These are phyloP conservation scores for Candida xiaguanensis DNA, from an alignment of 805 yeast genomes.

Conservation along the genomic window DNA sequence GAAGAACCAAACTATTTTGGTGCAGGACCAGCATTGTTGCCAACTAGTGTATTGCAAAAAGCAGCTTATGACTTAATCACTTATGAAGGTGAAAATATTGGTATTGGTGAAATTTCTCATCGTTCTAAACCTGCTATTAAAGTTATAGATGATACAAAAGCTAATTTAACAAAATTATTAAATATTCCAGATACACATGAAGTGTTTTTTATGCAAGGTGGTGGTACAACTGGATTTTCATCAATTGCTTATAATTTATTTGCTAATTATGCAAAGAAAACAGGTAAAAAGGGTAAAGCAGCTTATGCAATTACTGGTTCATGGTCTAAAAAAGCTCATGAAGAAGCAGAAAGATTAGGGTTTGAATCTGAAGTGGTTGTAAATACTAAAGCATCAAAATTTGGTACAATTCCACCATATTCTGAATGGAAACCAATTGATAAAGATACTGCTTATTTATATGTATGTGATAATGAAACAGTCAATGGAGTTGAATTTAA, in stretches of 20 bases:
- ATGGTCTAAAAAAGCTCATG: conserved; percentile 87
- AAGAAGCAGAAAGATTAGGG: conserved; percentile 86
- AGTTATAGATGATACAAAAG: conserved; percentile 75
- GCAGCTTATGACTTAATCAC: conserved; percentile 82
- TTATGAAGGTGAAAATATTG: conserved; percentile 69
- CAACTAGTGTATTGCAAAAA: conserved; percentile 77
- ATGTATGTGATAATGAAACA: conserved; percentile 95
- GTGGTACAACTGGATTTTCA: conserved; percentile 95
- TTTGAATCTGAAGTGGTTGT: conserved; percentile 65
- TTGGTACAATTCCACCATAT: conserved; percentile 60
- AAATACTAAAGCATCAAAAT: conserved; percentile 61
- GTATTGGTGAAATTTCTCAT: conserved; percentile 95
- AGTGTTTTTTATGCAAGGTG: conserved; percentile 94
- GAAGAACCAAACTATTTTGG: conserved; percentile 83
- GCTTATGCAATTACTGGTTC: conserved; percentile 90
- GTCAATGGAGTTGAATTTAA: conserved; percentile 89
- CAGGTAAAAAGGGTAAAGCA: conserved; percentile 73
- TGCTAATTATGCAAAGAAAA: conserved; percentile 67
- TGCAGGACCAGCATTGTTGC: conserved; percentile 97
- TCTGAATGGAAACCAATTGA: conserved; percentile 58
- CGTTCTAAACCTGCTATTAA: conserved; percentile 79
- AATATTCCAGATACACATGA: conserved; percentile 89
- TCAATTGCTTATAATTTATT: conserved; percentile 78
- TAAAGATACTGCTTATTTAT: conserved; percentile 76
- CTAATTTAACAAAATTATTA: conserved; percentile 59